phyloP scores from a whole-genome alignment of 148 eudicot genomes.

The Heliamphora exappendiculata region DNA sequence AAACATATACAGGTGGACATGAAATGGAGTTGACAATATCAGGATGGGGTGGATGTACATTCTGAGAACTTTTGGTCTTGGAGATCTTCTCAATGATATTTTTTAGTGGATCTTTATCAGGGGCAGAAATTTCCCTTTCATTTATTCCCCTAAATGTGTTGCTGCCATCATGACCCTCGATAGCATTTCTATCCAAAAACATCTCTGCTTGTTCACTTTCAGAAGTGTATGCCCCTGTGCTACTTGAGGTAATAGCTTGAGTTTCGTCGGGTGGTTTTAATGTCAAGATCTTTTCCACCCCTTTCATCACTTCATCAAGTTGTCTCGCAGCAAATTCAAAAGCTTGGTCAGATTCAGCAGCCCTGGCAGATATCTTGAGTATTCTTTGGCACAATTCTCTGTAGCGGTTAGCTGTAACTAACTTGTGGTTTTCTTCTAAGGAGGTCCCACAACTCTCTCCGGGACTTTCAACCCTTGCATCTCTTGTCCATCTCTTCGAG shows the following conservation, averaged over 20 bases:
- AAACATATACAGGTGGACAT: slow-evolving; percentile 7
- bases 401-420: slow-evolving; percentile 13
- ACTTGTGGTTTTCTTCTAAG: slow-evolving; percentile 11
- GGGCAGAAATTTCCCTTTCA: slow-evolving; percentile 10
- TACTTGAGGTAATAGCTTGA: slow-evolving; percentile 15
- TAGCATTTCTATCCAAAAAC: slow-evolving; percentile 10
- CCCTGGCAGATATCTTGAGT: slow-evolving; percentile 21
- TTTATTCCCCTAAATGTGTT: slow-evolving; percentile 1
- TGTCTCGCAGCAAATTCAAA: slow-evolving; percentile 20
- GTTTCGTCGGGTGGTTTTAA: slow-evolving; percentile 12
- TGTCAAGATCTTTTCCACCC: slow-evolving; percentile 20
- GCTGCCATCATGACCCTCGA: slow-evolving; percentile 9
- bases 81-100: slow-evolving; percentile 8
- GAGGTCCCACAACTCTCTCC: background rate
- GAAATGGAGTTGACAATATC: slow-evolving; percentile 2
- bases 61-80: background rate
- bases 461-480: slow-evolving; percentile 8
- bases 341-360: slow-evolving; percentile 19
- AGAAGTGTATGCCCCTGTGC: slow-evolving; percentile 13
- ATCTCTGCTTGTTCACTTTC: slow-evolving; percentile 21
- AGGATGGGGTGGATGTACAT: background rate
- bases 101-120: slow-evolving; percentile 5
- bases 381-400: slow-evolving; percentile 16
- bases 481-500: slow-evolving; percentile 17
- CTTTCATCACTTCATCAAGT: slow-evolving; percentile 18